These are phyloP conservation scores for Penicillium steckii DNA, from an alignment of 495 filamentous ascomycete genomes.

Conservation along the genomic window DNA sequence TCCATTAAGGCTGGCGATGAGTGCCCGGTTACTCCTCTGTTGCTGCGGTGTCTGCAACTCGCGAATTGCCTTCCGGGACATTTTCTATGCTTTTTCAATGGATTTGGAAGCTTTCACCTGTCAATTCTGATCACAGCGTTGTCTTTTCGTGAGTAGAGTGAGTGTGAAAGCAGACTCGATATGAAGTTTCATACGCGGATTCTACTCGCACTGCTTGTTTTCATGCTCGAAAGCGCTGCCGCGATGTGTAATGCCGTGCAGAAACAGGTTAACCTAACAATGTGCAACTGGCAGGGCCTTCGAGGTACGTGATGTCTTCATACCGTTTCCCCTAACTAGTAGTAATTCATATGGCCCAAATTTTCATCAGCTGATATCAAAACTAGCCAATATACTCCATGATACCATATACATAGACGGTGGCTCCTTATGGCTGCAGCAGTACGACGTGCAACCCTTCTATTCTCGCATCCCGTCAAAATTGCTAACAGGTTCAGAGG, in stretches of 20 bases:
- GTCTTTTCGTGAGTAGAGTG: no score
- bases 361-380: no score
- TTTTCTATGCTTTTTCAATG: no score
- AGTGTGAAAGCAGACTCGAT: not conserved
- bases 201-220: conserved; percentile 12
- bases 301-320: conserved; percentile 36
- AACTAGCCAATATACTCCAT: conserved; percentile 60
- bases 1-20: not conserved
- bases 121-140: no score
- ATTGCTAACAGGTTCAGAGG: conserved; percentile 11
- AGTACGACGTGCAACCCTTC: conserved; percentile 21
- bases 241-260: conserved; percentile 16
- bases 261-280: conserved; percentile 47
- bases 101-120: no score
- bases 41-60: no score
- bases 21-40: not conserved
- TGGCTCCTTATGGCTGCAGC: conserved; percentile 51
- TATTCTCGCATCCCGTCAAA: not conserved
- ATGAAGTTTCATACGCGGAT: not conserved
- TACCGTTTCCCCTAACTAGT: no score
- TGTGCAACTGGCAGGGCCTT: conserved; percentile 56
- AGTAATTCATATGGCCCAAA: no score
- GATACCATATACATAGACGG: conserved; percentile 72
- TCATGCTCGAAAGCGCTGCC: conserved; percentile 10
- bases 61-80: no score